Conservation (phyloP, 2,329 filamentous ascomycete genomes). For the Colletotrichum musae region DNA sequence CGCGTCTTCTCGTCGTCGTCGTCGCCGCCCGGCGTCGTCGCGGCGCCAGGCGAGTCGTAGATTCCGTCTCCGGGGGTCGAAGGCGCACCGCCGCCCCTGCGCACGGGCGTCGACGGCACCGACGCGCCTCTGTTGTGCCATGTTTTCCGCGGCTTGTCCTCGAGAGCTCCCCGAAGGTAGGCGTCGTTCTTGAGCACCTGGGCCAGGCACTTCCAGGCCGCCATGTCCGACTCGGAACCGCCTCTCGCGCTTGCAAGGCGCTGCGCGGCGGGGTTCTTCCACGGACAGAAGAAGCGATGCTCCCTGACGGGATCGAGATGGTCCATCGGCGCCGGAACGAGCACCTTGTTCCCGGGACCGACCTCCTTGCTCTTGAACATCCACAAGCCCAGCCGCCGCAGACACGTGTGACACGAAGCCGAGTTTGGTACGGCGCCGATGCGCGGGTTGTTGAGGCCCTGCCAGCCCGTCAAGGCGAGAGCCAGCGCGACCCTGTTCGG, state of each 20-base stretch:
- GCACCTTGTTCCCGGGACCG: conserved; percentile 64
- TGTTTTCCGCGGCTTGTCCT: conserved; percentile 42
- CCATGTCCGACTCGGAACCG: conserved; percentile 53
- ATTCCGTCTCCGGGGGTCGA: conserved; percentile 32
- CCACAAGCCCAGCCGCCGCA: conserved; percentile 92
- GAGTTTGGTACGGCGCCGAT: conserved; percentile 78
- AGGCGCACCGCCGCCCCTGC: conserved; percentile 29
- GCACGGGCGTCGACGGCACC: conserved; percentile 37
- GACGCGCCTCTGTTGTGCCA: conserved; percentile 35
- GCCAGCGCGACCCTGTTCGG: conserved; percentile 75
- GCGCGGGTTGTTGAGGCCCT: conserved; percentile 70
- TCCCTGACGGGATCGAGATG: conserved; percentile 78
- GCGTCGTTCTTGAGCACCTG: conserved; percentile 72
- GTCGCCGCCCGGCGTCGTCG: conserved; percentile 48
- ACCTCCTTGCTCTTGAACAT: conserved; percentile 87
- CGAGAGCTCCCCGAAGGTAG: conserved; percentile 58
- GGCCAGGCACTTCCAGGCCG: conserved; percentile 70
- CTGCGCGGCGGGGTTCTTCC: conserved; percentile 77
- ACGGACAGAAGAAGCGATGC: conserved; percentile 88
- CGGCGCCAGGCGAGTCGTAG: conserved; percentile 41
- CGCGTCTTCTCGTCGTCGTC: conserved; percentile 62
- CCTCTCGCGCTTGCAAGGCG: conserved; percentile 55
- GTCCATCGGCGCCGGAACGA: conserved; percentile 74
- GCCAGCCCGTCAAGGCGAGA: conserved; percentile 83
- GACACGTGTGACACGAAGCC: conserved; percentile 86